Conservation (phyloP, 2,329 filamentous ascomycete genomes). For the Ceratocystis papillata region DNA sequence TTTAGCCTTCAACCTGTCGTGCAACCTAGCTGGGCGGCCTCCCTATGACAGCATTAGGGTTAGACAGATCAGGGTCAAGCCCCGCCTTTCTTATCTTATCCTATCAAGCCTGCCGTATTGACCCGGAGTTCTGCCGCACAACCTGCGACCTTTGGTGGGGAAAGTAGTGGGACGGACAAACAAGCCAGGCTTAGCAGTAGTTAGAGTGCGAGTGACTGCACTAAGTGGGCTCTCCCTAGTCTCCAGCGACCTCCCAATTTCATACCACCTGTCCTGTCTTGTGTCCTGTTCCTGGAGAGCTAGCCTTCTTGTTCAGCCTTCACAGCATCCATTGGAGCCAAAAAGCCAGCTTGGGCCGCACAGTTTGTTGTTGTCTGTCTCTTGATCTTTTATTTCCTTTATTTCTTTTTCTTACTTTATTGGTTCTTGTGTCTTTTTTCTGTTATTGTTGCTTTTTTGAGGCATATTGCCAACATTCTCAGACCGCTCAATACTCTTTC, state of each 20-base stretch:
- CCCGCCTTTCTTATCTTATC: neutral
- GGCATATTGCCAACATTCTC: conserved; percentile 8
- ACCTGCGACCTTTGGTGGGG: conserved; percentile 4
- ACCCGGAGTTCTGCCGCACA: neutral
- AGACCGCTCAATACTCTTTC: neutral
- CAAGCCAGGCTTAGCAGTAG: neutral
- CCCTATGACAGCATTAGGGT: conserved; percentile 1
- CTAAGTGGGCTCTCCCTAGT: neutral
- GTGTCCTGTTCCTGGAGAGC: neutral
- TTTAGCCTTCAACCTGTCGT: neutral
- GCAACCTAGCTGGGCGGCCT: neutral
- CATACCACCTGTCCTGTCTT: conserved; percentile 19
- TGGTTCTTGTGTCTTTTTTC: neutral
- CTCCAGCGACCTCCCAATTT: neutral
- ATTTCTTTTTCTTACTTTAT: conserved; percentile 1
- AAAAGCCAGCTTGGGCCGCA: conserved; percentile 6
- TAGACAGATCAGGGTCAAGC: accelerated
- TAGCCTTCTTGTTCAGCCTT: conserved; percentile 1
- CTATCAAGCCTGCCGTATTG: neutral
- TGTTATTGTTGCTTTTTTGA: neutral
- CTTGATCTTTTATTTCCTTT: neutral
- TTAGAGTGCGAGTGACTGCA: neutral
- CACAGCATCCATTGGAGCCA: neutral
- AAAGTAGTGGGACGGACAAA: conserved; percentile 2
- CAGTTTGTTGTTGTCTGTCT: neutral